Conservation (phyloP, 2,329 filamentous ascomycete genomes). For the Arachnomyces sp. region DNA sequence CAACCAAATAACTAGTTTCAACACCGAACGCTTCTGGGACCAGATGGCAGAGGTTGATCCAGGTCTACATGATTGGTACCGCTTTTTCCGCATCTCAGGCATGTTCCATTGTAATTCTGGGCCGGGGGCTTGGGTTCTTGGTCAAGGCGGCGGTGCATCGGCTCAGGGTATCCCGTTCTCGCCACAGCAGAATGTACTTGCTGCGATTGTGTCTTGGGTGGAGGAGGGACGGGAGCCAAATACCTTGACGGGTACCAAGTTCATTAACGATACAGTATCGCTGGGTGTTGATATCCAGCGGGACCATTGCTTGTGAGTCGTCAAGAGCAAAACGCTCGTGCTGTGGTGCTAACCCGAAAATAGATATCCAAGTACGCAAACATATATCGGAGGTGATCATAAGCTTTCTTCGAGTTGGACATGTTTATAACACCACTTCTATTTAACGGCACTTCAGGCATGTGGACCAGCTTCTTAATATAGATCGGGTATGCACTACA, state of each 20-base stretch:
- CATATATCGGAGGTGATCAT: too few relatives aligned
- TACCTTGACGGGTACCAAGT: not conserved
- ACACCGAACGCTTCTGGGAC: constrained; percentile 40
- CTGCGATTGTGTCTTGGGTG: not conserved
- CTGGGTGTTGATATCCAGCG: too few relatives aligned
- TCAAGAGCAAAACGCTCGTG: too few relatives aligned
- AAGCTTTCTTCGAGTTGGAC: too few relatives aligned
- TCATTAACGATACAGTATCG: too few relatives aligned
- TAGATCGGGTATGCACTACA: too few relatives aligned
- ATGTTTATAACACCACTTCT: too few relatives aligned
- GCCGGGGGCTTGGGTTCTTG: constrained; percentile 29
- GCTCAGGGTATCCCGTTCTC: constrained; percentile 1
- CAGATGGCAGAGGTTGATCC: constrained; percentile 23
- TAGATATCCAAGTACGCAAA: too few relatives aligned
- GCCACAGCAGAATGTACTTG: constrained; percentile 8
- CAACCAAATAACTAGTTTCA: constrained; percentile 39
- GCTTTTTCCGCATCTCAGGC: constrained; percentile 40
- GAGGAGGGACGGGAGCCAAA: not conserved
- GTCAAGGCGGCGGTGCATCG: constrained; percentile 16
- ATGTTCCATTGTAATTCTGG: constrained; percentile 37
- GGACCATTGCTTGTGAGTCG: too few relatives aligned
- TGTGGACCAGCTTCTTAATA: too few relatives aligned
- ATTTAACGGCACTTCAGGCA: too few relatives aligned
- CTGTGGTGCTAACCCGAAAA: too few relatives aligned
- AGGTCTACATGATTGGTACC: constrained; percentile 15